Base-by-base conservation (phyloP, 1,284 basidiomycete genomes). In the Phylloboletellus chloephorus region DNA sequence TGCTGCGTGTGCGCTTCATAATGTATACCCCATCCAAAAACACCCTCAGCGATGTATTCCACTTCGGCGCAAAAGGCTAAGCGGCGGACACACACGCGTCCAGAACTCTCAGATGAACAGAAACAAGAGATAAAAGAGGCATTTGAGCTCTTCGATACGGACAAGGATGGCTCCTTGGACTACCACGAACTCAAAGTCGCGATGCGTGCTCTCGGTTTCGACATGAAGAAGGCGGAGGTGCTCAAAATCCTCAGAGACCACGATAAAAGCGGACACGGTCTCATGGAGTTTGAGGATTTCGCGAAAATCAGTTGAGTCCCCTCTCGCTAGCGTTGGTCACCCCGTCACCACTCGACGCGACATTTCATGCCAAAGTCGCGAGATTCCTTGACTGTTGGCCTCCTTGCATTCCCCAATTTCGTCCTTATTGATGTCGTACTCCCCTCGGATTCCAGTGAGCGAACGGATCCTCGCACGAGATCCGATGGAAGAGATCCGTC, bases 141-240 rank as follows among this genome's bases (percentile, higher is more conserved):
- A 0, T 99, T 99, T 60, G 94, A 98, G 65, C 81, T 98, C 43
- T 99, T 99, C 61, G 96, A 98, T 68, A 91, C 92, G 23, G 95
- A 98, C 75, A 97, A 97, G 72, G 95, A 98, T 59, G 91, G 92
- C n/a, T 82, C 76, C 39, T 75, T 96, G 48, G 93, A 95, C 68
- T 98, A 98, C 67, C 95, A 98, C 67, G 96, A 99, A 66, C 77
- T 98, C 56, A 98, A 98, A 64, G 96, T 99, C 51, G 93, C 95
- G 31, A 93, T 99, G 89, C 78, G 96, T 34, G 96, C 96, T 4
- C 71, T 99, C 33, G 96, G 96, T 1, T 98, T 98, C 60, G 96
- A 98, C 64, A 67, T 97, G 64, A 97, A 98, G 71, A 99, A 98
- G 69, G 89, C 91, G 0, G 96, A 99, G 66, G 94, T 98, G 39